Percentiles rank a stretch among this genome's conserved stretches.
These are phyloP conservation scores for Stephania yunnanensis DNA, from an alignment of 164 flowering plant genomes.

Conservation along the genomic window DNA sequence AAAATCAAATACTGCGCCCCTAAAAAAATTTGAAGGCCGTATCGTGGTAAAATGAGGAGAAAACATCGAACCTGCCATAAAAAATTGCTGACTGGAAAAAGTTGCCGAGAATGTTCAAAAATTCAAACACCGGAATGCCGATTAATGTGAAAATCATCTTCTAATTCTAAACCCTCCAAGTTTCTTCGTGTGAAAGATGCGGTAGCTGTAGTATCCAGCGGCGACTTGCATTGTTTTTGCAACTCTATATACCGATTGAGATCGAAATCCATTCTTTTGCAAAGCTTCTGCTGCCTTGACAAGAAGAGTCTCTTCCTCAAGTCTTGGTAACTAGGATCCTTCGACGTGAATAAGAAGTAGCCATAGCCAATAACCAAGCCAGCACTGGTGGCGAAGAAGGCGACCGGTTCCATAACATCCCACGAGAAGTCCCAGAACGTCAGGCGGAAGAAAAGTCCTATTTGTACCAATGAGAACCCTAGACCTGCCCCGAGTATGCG, in stretches of 20 bases:
- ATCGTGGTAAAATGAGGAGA: neutral
- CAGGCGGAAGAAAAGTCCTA: conserved; percentile 76
- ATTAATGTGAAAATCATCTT: conserved; percentile 32
- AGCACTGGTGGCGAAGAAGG: conserved; percentile 65
- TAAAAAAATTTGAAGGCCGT: neutral
- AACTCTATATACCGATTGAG: conserved; percentile 50
- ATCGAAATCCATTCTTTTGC: conserved; percentile 56
- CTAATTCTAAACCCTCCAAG: conserved; percentile 25
- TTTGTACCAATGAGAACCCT: conserved; percentile 51
- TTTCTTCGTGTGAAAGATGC: conserved; percentile 14
- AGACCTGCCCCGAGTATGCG: conserved; percentile 71
- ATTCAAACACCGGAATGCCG: conserved; percentile 9
- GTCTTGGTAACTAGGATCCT: conserved; percentile 88
- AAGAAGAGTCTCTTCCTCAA: conserved; percentile 72
- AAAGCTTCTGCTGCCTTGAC: conserved; percentile 65
- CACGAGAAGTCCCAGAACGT: conserved; percentile 96
- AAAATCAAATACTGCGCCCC: neutral
- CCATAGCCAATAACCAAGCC: conserved; percentile 72
- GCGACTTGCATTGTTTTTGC: conserved; percentile 49
- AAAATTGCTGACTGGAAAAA: neutral
- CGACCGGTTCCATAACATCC: conserved; percentile 96
- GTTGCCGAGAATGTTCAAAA: neutral
- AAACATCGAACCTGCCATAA: neutral
- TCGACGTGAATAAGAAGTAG: conserved; percentile 72
- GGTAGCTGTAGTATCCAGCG: conserved; percentile 21